Evolutionary conservation across 2,329 filamentous ascomycete species (phyloP).

Genomic region (Nemania sp.): DNA sequence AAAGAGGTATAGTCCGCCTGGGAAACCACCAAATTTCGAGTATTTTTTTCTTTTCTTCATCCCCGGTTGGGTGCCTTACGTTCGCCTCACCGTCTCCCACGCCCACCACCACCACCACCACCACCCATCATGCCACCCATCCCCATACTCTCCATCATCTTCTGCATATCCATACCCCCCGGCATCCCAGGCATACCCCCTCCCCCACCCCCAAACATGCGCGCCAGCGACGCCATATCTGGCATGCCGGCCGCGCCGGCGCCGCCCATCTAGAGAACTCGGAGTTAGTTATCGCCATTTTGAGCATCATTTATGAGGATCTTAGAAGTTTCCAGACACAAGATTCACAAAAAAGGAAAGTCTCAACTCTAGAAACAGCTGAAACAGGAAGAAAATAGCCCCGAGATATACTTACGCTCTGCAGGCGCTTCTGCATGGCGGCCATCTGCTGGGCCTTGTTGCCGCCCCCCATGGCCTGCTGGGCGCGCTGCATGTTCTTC

Average conservation of each 20-base stretch:
- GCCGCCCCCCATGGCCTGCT: conserved; percentile 88
- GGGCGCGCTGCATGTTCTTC: conserved; percentile 96
- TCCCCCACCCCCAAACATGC: conserved; percentile 83
- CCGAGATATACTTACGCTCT: too few species aligned
- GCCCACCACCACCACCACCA: conserved; percentile 52
- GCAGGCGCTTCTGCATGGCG: conserved; percentile 95
- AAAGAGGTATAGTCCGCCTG: not conserved
- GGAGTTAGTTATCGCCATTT: too few species aligned
- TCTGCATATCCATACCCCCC: conserved; percentile 80
- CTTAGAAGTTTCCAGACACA: too few species aligned
- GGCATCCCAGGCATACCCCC: conserved; percentile 69
- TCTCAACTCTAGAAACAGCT: too few species aligned
- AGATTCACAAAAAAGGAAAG: too few species aligned
- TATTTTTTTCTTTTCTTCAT: not conserved
- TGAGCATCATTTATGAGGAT: too few species aligned
- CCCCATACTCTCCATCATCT: conserved; percentile 81
- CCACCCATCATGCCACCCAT: conserved; percentile 69
- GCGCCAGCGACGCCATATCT: conserved; percentile 88
- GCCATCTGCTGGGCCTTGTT: conserved; percentile 95
- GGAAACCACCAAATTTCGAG: not conserved
- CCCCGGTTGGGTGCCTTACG: not conserved
- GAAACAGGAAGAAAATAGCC: too few species aligned
- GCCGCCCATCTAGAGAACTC: too few species aligned
- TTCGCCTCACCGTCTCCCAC: conserved; percentile 45
- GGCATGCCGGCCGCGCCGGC: conserved; percentile 76